Percentiles rank a stretch among this genome's conserved stretches.
These are phyloP conservation scores for Exutisphaerella laricina DNA, from an alignment of 2,329 filamentous ascomycete species.

Conservation along the genomic window DNA sequence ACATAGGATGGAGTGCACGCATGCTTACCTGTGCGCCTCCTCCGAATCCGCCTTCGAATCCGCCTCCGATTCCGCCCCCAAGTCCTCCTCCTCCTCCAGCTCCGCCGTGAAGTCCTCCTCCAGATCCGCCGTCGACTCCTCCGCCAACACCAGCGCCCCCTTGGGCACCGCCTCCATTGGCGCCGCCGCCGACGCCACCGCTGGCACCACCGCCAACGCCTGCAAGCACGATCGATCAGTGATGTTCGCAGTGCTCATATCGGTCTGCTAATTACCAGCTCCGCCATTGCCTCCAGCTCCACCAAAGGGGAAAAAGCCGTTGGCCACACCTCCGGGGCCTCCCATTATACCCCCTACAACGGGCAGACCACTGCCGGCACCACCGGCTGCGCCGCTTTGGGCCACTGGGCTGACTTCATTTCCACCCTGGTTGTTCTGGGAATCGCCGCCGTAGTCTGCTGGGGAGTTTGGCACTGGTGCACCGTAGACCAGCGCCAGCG, in stretches of 20 bases:
- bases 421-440: background rate
- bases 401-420: background rate
- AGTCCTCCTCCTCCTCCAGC: background rate
- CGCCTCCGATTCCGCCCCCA: background rate
- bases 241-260: too few relatives aligned
- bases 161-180: background rate
- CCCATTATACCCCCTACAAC: too few relatives aligned
- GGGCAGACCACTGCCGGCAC: too few relatives aligned
- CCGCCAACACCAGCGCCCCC: background rate
- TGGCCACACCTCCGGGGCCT: too few relatives aligned
- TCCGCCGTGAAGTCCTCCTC: background rate
- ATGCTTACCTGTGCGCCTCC: too few relatives aligned
- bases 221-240: too few relatives aligned
- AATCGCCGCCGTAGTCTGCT: too few relatives aligned
- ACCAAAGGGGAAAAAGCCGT: too few relatives aligned
- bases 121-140: background rate
- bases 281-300: too few relatives aligned
- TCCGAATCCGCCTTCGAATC: background rate
- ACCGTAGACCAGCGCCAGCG: constrained; percentile 1
- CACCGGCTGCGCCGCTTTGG: too few relatives aligned
- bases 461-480: background rate
- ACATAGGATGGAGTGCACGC: too few relatives aligned
- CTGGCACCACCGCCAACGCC: background rate
- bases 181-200: background rate
- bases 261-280: too few relatives aligned